phyloP scores from a whole-genome alignment of 495 filamentous ascomycete species.

The Neurospora sp. region DNA sequence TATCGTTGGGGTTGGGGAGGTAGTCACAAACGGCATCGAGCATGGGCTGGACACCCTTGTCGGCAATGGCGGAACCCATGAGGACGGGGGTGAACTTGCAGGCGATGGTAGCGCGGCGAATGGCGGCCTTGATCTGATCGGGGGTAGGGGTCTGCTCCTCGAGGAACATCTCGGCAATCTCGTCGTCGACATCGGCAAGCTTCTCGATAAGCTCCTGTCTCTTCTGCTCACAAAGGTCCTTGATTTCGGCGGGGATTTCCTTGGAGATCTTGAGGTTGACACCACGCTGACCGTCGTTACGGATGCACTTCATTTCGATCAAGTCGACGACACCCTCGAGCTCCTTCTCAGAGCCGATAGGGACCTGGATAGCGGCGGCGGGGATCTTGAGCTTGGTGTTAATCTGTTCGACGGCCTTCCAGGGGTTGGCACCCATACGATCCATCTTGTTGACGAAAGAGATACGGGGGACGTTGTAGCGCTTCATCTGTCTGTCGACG shows the following conservation, averaged over 20 bases:
- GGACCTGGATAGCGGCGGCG: slow-evolving; percentile 90
- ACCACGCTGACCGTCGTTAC: slow-evolving; percentile 77
- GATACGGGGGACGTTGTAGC: slow-evolving; percentile 92
- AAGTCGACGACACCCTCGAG: slow-evolving; percentile 94
- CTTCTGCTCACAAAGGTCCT: slow-evolving; percentile 65
- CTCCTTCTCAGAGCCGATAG: slow-evolving; percentile 85
- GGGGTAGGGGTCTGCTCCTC: slow-evolving; percentile 69
- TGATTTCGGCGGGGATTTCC: slow-evolving; percentile 69
- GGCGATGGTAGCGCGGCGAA: slow-evolving; percentile 76
- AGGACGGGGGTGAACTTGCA: slow-evolving; percentile 92
- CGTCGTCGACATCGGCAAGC: slow-evolving; percentile 93
- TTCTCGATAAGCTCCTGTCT: slow-evolving; percentile 83
- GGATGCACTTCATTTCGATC: slow-evolving; percentile 83
- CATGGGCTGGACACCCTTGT: slow-evolving; percentile 95
- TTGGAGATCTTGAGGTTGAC: slow-evolving; percentile 59
- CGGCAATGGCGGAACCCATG: slow-evolving; percentile 90
- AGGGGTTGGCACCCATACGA: slow-evolving; percentile 96
- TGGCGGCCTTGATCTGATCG: slow-evolving; percentile 79
- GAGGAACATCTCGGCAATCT: slow-evolving; percentile 94
- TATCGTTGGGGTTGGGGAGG: slow-evolving; percentile 86
- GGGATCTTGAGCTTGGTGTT: slow-evolving; percentile 87
- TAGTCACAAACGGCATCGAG: slow-evolving; percentile 94
- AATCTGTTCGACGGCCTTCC: slow-evolving; percentile 95
- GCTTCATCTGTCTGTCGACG: slow-evolving; percentile 95
- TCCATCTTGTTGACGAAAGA: slow-evolving; percentile 99